Conservation (phyloP, 768 basidiomycete species). For the Cyclocybe aegerita region DNA sequence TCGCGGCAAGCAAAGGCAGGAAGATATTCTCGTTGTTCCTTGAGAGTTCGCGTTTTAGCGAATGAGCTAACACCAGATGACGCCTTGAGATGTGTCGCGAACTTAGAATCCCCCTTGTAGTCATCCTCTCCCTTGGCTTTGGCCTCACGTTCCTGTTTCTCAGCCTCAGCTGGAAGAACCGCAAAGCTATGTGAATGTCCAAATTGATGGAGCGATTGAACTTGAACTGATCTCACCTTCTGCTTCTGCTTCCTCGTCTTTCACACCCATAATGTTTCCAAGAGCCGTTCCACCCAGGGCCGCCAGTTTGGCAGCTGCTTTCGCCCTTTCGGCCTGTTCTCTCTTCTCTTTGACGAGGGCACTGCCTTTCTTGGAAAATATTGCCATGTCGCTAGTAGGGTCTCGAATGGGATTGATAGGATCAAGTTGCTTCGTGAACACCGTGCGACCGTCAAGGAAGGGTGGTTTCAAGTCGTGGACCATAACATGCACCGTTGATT, state of each 20-base stretch:
- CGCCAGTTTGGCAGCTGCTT: constrained; percentile 94
- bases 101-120: constrained; percentile 95
- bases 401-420: constrained; percentile 97
- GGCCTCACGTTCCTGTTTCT: constrained; percentile 45
- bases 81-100: constrained; percentile 89
- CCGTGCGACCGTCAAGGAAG: constrained; percentile 94
- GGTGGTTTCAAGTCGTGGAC: constrained; percentile 97
- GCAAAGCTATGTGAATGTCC: constrained; percentile 76
- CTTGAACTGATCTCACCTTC: constrained; percentile 55
- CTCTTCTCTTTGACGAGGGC: constrained; percentile 92
- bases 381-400: constrained; percentile 89
- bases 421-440: constrained; percentile 95
- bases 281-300: constrained; percentile 88
- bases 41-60: constrained; percentile 77
- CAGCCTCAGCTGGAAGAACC: constrained; percentile 56
- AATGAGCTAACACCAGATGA: constrained; percentile 79
- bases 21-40: constrained; percentile 94
- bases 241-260: constrained; percentile 90
- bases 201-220: constrained; percentile 40
- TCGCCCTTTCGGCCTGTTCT: constrained; percentile 94
- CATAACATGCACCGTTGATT: constrained; percentile 96
- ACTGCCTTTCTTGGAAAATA: constrained; percentile 97
- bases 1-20: constrained; percentile 98
- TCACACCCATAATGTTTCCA: constrained; percentile 98
- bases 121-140: constrained; percentile 62